Conservation (phyloP, 2,329 filamentous ascomycete genomes). For the Penicillium sp. region DNA sequence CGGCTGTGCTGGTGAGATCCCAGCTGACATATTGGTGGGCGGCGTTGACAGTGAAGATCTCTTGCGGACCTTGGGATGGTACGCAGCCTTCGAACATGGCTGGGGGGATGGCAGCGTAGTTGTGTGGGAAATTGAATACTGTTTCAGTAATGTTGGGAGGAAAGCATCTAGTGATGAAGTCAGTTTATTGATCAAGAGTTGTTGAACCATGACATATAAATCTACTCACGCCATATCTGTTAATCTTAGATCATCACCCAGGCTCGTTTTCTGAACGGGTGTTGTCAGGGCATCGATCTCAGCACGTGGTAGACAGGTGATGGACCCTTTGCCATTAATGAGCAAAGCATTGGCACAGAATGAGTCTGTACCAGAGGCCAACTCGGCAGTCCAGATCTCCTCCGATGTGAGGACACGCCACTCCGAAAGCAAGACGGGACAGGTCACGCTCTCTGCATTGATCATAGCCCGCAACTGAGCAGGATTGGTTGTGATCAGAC, state of each 20-base stretch:
- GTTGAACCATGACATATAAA: no score
- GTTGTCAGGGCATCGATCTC: constrained; percentile 38
- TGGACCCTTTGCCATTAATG: constrained; percentile 57
- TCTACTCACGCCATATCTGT: constrained; percentile 31
- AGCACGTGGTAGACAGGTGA: constrained; percentile 25
- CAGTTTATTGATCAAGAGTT: neutral
- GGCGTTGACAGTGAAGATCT: constrained; percentile 36
- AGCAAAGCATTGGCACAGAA: constrained; percentile 62
- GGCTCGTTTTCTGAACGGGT: neutral
- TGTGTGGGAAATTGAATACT: constrained; percentile 21
- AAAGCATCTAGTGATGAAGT: constrained; percentile 22
- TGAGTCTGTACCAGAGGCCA: constrained; percentile 40
- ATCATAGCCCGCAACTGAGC: constrained; percentile 46
- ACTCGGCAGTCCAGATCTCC: constrained; percentile 38
- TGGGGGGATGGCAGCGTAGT: constrained; percentile 19
- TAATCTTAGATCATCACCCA: constrained; percentile 24
- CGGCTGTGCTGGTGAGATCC: constrained; percentile 41
- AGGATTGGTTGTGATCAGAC: constrained; percentile 32
- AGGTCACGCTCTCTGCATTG: constrained; percentile 49
- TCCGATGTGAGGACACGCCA: constrained; percentile 56
- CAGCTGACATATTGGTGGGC: constrained; percentile 37
- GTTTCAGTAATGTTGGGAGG: constrained; percentile 21
- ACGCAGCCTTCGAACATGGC: constrained; percentile 28
- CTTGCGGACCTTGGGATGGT: constrained; percentile 26
- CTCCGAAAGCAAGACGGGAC: constrained; percentile 57